These are phyloP conservation scores for Anthracocystis setariae DNA, from an alignment of 1,284 basidiomycete genomes.

Conservation along the genomic window DNA sequence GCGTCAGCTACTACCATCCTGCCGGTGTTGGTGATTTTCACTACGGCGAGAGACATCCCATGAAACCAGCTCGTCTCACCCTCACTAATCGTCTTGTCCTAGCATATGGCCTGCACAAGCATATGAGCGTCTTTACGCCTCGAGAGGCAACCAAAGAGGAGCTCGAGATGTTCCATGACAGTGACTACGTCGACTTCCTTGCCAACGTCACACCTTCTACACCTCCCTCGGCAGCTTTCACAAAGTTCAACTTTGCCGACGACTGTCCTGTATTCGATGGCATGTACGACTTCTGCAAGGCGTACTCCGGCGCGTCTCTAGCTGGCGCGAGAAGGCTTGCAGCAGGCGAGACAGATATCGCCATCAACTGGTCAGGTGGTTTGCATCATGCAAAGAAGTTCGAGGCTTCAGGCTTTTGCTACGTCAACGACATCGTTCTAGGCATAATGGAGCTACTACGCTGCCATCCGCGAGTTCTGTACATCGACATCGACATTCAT, in stretches of 20 bases:
- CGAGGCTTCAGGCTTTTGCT: constrained; percentile 96
- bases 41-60: constrained; percentile 89
- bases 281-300: constrained; percentile 67
- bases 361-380: constrained; percentile 97
- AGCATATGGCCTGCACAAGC: constrained; percentile 94
- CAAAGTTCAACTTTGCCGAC: constrained; percentile 67
- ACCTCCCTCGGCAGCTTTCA: constrained; percentile 59
- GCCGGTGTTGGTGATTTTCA: constrained; percentile 88
- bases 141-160: constrained; percentile 88
- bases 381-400: constrained; percentile 97
- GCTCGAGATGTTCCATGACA: constrained; percentile 88
- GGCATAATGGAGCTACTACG: constrained; percentile 64
- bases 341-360: constrained; percentile 86
- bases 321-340: constrained; percentile 73
- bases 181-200: constrained; percentile 93
- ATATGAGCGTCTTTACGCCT: constrained; percentile 93
- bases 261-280: constrained; percentile 68
- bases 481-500: constrained; percentile 98
- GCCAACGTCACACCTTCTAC: constrained; percentile 71
- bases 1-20: constrained; percentile 95
- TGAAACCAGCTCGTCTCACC: constrained; percentile 95
- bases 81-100: constrained; percentile 94
- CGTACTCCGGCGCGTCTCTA: constrained; percentile 73
- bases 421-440: constrained; percentile 82
- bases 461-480: constrained; percentile 85